phyloP scores from a whole-genome alignment of 257 asterid species.

The Sherardia arvensis region DNA sequence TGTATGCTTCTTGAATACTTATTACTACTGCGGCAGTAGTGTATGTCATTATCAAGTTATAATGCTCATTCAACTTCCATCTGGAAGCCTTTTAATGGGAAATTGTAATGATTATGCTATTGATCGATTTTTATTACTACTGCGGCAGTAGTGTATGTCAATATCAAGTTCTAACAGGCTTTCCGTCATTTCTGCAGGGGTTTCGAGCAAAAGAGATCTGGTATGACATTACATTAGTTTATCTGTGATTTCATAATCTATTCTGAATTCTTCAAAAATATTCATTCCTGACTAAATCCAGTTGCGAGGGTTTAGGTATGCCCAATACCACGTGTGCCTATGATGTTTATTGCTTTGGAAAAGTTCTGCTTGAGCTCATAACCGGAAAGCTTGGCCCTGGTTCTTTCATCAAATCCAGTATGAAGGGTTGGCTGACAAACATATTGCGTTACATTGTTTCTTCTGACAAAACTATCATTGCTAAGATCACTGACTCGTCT shows the following conservation, averaged over 20 bases:
- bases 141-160: too few relatives aligned
- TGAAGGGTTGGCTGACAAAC: constrained; percentile 18
- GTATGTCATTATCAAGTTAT: not conserved
- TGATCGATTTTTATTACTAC: not conserved
- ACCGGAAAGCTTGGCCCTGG: constrained; percentile 50
- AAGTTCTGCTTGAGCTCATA: constrained; percentile 56
- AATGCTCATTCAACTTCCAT: not conserved
- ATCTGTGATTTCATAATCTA: not conserved
- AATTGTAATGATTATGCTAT: too few relatives aligned
- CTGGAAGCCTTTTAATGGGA: too few relatives aligned
- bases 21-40: not conserved
- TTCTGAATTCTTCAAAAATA: not conserved
- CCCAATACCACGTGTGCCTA: constrained; percentile 28
- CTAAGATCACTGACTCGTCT: not conserved
- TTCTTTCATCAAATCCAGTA: not conserved
- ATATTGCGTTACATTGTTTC: constrained; percentile 25
- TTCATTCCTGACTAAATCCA: not conserved
- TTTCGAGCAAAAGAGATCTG: not conserved
- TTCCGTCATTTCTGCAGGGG: not conserved
- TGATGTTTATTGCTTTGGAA: constrained; percentile 68
- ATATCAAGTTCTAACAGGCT: not conserved
- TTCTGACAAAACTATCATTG: not conserved
- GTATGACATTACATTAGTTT: not conserved
- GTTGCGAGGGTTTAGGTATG: not conserved
- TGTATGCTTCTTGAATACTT: too few relatives aligned